These are phyloP conservation scores for Fusarium subtropicale DNA, from an alignment of 2,329 filamentous ascomycete species.

Conservation along the genomic window DNA sequence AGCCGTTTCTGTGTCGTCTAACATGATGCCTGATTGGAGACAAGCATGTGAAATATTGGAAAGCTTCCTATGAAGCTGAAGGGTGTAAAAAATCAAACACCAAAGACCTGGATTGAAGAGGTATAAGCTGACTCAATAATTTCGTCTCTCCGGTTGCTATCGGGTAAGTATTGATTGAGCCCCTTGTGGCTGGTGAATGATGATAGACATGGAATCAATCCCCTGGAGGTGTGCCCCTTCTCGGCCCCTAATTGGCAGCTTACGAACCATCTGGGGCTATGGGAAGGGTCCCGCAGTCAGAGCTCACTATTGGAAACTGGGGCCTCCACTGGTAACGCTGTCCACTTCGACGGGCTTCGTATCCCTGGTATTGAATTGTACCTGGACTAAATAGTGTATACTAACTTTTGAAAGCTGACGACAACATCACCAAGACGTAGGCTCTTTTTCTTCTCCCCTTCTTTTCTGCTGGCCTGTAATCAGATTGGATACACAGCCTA, in stretches of 20 bases:
- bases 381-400: conserved; percentile 3
- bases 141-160: not conserved
- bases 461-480: not conserved
- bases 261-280: conserved; percentile 20
- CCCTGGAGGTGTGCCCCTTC: not conserved
- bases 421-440: conserved; percentile 22
- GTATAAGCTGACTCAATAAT: not conserved
- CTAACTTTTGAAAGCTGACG: conserved; percentile 29
- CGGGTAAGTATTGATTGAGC: not conserved
- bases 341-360: conserved; percentile 36
- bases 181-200: conserved; percentile 17
- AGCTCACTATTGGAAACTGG: conserved; percentile 38
- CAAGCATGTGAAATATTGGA: not conserved
- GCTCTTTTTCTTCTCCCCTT: conserved; percentile 14
- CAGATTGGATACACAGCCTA: not conserved
- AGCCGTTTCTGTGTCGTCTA: conserved; percentile 3
- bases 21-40: conserved; percentile 5
- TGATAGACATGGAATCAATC: not conserved
- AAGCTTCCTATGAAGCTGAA: not conserved
- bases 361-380: conserved; percentile 19
- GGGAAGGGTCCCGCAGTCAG: conserved; percentile 10
- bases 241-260: conserved; percentile 17
- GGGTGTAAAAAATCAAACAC: not conserved
- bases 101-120: not conserved
- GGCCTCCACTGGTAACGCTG: conserved; percentile 42